These are phyloP conservation scores for Serendipita indica DNA, from an alignment of 768 basidiomycete species.

Conservation along the genomic window DNA sequence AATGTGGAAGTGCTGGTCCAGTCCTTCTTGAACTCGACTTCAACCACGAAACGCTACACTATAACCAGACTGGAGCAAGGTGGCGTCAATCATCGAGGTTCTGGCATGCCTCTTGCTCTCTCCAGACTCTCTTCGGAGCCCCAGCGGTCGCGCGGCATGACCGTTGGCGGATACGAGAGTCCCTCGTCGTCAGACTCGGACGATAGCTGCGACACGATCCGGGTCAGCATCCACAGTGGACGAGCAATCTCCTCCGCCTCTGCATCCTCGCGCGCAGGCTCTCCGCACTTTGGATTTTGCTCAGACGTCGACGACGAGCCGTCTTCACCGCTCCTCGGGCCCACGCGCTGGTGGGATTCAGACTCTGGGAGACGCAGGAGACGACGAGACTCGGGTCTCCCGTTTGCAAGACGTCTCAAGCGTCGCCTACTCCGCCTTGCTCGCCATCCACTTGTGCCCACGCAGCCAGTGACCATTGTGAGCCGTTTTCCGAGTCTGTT, in stretches of 20 bases:
- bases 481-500: slow-evolving; percentile 21
- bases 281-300: slow-evolving; percentile 11
- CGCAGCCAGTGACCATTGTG: slow-evolving; percentile 69
- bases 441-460: slow-evolving; percentile 62
- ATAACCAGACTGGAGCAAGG: background rate
- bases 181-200: slow-evolving; percentile 1
- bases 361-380: slow-evolving; percentile 30
- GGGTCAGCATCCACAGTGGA: slow-evolving; percentile 5
- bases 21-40: too few species aligned
- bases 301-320: slow-evolving; percentile 24
- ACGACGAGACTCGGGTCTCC: slow-evolving; percentile 29
- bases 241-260: background rate
- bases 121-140: slow-evolving; percentile 6
- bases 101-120: slow-evolving; percentile 2
- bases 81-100: background rate
- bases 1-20: too few species aligned
- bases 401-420: slow-evolving; percentile 34
- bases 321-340: slow-evolving; percentile 31
- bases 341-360: slow-evolving; percentile 18
- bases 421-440: slow-evolving; percentile 41
- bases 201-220: slow-evolving; percentile 6
- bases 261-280: background rate
- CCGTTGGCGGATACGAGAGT: background rate
- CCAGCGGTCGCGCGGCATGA: slow-evolving; percentile 8
- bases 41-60: too few species aligned